Base-by-base conservation (phyloP, 2,329 filamentous ascomycete species). In the Proliferodiscus dingleyae region DNA sequence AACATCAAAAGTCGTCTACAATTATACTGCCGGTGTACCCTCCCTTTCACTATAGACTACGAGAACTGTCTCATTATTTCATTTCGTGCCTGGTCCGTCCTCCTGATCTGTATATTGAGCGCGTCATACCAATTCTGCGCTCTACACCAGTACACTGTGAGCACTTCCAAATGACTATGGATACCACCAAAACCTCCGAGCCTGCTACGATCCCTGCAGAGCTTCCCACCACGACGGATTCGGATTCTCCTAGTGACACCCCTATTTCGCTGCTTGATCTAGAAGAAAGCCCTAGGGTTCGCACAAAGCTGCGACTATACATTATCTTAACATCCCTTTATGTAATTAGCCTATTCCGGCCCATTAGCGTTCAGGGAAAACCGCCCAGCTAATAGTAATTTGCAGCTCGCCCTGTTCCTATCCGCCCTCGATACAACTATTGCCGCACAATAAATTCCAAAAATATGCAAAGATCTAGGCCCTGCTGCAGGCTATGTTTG, bases 401-500 rank as follows among this genome's bases (percentile, higher is more conserved):
- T 32, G 13, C 21, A 41, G 39, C 26, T 41, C n/a, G 15, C 15
- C 23, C 26, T 41, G 16, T 44, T 49, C 33, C 50, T 61, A 28
- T 55, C 59, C 41, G 59, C 60, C 7, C 50, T 63, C 32, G 59
- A 58, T 37, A 53, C 55, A 19, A 66, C 65, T 6, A 68, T 69
- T 40, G 63, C 69, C 30, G 59, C 66, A 13, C 68, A 66, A 1
- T 65, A 67, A 7, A 62, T 69, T 32, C 67, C 67, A 1, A 61
- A 61, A 18, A 68, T 70, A 40, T 64, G 64, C 1, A 57, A 63
- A 44, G 58, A 65, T 15, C 64, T 69, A 50, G 57, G 72, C 16
- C 71, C 70, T 6, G 60, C 68, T 1, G 60, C 53, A 2, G 73
- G 71, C 13, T 78, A 76, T 50, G 71, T 69, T 4, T 78, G 75